Base-by-base conservation (phyloP, 1,284 basidiomycete genomes). In the Ceratobasidium sp. region DNA sequence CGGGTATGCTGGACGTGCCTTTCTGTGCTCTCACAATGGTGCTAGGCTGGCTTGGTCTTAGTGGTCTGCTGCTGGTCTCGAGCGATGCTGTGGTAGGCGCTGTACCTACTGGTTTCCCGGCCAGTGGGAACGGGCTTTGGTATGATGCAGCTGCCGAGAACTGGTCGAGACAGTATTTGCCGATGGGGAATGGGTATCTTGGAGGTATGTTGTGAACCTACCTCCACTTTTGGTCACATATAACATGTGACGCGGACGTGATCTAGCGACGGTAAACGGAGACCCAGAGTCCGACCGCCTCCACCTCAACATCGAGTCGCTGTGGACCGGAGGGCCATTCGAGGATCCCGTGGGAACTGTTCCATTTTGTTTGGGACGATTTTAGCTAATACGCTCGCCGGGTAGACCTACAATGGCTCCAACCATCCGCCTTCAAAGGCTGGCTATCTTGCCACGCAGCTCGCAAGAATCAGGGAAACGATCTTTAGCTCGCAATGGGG, bases 271-370 rank as follows among this genome's bases (percentile, higher is more conserved):
- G 86, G 81, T 88, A 31, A 86, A 87, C 11, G 90, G 91, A 0
- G 88, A 88, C 16, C 87, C 88, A 0, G 78, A 80, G 1, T 84
- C 87, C 53, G 91, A 92, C 79, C 82, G 82, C 3, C 88, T 86
- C 6, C 89, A 90, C 77, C 81, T 92, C 51, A 92, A 92, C 78
- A 89, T 92, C 61, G 91, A 92, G 79, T 88, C 88, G 14, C 82
- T 92, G 13, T 92, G 91, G 91, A 85, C 88, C 37, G 90, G 90
- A n/a, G 90, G 90, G 1, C 88, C 89, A 5, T 91, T 90, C 77
- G 84, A 87, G 64, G 87, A 90, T 78, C 84, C 86, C 24, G 90
- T 87, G 77, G 65, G 84, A 86, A 66, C 77, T 43, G 24, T 1
- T 13, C 3, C 16, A 31, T 29, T 22, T 22, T 63, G 43, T 68